phyloP scores from a whole-genome alignment of 768 basidiomycete species.

The Thelephora aurantiotincta region DNA sequence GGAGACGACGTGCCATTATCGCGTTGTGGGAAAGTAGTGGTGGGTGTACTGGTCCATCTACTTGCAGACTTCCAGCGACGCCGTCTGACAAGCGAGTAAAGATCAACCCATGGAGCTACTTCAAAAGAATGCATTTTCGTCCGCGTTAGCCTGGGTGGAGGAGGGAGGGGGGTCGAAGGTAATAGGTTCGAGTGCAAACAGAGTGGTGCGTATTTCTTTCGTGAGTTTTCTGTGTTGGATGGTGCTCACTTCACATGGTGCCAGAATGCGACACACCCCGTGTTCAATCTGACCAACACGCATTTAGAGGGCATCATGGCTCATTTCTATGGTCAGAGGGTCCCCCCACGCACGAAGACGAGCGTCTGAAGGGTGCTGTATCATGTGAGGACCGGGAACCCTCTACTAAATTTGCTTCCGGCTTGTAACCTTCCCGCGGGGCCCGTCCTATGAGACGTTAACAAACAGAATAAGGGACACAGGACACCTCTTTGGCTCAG shows the following conservation, averaged over 20 bases:
- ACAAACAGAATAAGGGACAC: too few relatives aligned
- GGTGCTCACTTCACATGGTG: background rate
- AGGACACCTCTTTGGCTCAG: too few relatives aligned
- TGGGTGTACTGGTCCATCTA: constrained; percentile 9
- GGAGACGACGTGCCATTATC: constrained; percentile 20
- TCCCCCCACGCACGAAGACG: constrained; percentile 21
- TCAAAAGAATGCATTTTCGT: constrained; percentile 34
- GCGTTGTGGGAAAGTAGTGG: constrained; percentile 23
- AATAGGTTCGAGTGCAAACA: constrained; percentile 47
- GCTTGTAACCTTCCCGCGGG: too few relatives aligned
- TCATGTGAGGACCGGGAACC: too few relatives aligned
- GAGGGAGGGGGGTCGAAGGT: constrained; percentile 42
- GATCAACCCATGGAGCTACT: constrained; percentile 10
- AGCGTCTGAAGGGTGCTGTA: too few relatives aligned
- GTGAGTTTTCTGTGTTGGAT: background rate
- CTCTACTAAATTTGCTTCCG: too few relatives aligned
- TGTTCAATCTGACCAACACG: constrained; percentile 63
- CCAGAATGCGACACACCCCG: constrained; percentile 72
- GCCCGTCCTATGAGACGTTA: too few relatives aligned
- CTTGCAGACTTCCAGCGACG: constrained; percentile 1
- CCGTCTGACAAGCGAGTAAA: constrained; percentile 8
- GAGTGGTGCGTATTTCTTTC: constrained; percentile 34
- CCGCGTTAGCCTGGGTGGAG: constrained; percentile 51
- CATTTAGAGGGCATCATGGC: constrained; percentile 54
- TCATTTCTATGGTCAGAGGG: constrained; percentile 54